These are phyloP conservation scores for Crithidia sp. DNA, from an alignment of 208 protist genomes.

Conservation along the genomic window DNA sequence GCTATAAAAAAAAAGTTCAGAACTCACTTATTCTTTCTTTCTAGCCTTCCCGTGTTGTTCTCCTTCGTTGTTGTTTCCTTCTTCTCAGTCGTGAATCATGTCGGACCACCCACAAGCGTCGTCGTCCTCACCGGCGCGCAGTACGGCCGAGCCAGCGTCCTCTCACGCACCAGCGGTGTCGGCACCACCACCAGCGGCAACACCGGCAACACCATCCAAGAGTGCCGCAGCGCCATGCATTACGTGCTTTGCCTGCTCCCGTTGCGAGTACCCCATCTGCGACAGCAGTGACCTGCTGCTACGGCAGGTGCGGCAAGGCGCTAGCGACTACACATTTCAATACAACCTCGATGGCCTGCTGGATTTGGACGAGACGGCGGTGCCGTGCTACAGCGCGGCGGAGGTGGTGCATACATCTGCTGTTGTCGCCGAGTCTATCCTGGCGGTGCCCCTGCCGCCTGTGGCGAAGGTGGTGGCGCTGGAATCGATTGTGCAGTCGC, in stretches of 20 bases:
- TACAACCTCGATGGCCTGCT: slow-evolving; percentile 82
- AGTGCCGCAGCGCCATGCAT: slow-evolving; percentile 7
- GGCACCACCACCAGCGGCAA: neutral
- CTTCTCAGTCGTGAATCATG: neutral
- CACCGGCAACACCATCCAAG: neutral
- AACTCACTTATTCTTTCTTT: slow-evolving; percentile 2
- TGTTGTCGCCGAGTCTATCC: slow-evolving; percentile 61
- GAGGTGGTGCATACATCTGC: slow-evolving; percentile 59
- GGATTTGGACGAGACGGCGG: slow-evolving; percentile 56
- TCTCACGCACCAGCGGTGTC: neutral
- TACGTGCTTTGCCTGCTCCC: slow-evolving; percentile 75
- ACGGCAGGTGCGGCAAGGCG: slow-evolving; percentile 39
- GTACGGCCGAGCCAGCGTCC: neutral
- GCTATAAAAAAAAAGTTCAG: neutral
- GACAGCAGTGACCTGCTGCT: slow-evolving; percentile 51
- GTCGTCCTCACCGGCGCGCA: neutral
- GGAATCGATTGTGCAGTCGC: slow-evolving; percentile 67
- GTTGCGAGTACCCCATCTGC: slow-evolving; percentile 86
- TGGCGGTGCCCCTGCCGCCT: slow-evolving; percentile 58
- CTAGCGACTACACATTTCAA: slow-evolving; percentile 67
- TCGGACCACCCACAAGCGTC: neutral
- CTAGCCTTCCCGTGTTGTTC: slow-evolving; percentile 22
- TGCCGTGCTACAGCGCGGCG: slow-evolving; percentile 84
- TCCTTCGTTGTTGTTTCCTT: neutral
- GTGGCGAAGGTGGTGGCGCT: slow-evolving; percentile 59